Base-by-base conservation (phyloP, 2,329 filamentous ascomycete species). In the Rhinocladiella mackenziei region DNA sequence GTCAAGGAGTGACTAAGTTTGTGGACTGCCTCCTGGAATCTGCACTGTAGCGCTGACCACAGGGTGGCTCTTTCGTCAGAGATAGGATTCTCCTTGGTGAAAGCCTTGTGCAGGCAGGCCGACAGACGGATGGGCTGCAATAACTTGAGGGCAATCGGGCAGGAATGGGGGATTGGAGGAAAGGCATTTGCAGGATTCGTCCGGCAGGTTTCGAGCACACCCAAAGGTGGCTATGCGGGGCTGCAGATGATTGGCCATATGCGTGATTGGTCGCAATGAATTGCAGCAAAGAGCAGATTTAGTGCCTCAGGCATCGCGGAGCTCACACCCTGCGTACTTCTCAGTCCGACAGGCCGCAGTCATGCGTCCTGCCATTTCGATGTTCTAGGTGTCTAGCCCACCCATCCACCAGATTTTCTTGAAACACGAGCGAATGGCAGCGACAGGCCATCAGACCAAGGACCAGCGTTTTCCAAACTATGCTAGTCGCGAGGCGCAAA, bases 401-500 rank as follows among this genome's bases (percentile, higher is more conserved):
- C 38, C 43, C 31, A 28, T 35, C 37, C 39, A 39, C 33, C 42
- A 37, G 29, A 22, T 20, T 26, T 40, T 25, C 34, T 39, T 45
- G 45, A 45, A 48, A 48, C 49, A 46, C 45, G 40, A 39, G 34
- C 49, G 49, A 51, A 48, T 48, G 42, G 32, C 41, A 28, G 39
- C 25, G 25, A 30, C 30, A 30, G 32, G 20, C 26, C 18, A 26
- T 28, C 32, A 37, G 34, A 19, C 32, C 32, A 35, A 34, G 38
- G 22, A 34, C 48, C 34, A 48, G 26, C 37, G 34, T 38, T 39
- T 45, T 41, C 45, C 23, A 26, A 42, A 37, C 38, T 39, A 33
- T 48, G 29, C 22, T 41, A 48, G 45, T 34, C 35, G 41, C 41
- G 34, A 52, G 49, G 45, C 45, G 49, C 42, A 53, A 46, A 53